Evolutionary conservation across 352 stramenopile species (phyloP), one percentile per base, ranked within the genome.

Genomic region (Globisporangium takayamanum): DNA sequence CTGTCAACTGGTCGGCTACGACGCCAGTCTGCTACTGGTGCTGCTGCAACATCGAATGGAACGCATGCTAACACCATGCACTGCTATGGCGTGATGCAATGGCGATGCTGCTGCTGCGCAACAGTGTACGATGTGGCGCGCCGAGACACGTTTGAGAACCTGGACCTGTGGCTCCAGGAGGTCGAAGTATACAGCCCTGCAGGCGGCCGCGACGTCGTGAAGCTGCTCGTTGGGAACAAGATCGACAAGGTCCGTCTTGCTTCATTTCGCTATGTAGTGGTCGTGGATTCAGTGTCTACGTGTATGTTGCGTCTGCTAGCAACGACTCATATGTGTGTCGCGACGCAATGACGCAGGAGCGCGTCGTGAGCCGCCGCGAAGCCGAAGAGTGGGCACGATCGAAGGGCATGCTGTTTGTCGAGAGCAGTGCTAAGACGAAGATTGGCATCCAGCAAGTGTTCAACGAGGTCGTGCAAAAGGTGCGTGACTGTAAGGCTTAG

Each of bases 181-280:
- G 95, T 99, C 42, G 94, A 99, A 66, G 82, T 97, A 61, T 99
- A 99, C 74, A 97, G 78, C 67, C 90, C 94, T 7, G 94, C 94
- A 22, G 95, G 95, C 58, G 94, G 92, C 54, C 89, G 94, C 64
- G 92, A 97, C 49, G 95, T 99, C 36, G 95, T 99, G 44, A 99
- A 99, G 76, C 73, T 99, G 6, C 80, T 99, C 28, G 96, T 99
- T 7, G 97, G 95, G 49, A 99, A 99, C 76, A 99, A 99, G 67
- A 90, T 96, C 69, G 85, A 94, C 61, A 94, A 94, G 77, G 84
- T 92, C 42, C 25, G 52, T 48, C 20, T 28, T 42, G 18, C 22
- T 44, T 20, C 45, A 33, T 12, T 26, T 25, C 44, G 15, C 30
- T 25, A 8, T 22, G n/a, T 20, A 48, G 7, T 22, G 41, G 16